These are phyloP conservation scores for Lichtheimia ramosa DNA, from an alignment of 371 early-diverging fungal genomes.

Conservation along the genomic window DNA sequence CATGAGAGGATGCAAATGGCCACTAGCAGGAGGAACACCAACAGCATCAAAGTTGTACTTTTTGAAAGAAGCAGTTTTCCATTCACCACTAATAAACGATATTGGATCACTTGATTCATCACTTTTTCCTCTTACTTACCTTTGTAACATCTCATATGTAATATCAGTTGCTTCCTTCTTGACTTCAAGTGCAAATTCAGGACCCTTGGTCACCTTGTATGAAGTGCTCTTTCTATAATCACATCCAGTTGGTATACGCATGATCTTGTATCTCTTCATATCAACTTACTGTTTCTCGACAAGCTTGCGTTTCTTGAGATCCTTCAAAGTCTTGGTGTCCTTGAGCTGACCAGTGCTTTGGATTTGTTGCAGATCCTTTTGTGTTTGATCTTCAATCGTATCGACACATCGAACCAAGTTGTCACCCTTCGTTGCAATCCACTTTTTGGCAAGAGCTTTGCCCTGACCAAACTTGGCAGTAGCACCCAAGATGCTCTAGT, in stretches of 20 bases:
- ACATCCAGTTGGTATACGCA: background rate
- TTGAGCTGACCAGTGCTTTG: constrained; percentile 61
- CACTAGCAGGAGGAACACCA: constrained; percentile 85
- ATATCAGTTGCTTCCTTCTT: constrained; percentile 94
- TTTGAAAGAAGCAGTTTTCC: constrained; percentile 94
- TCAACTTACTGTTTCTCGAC: constrained; percentile 68
- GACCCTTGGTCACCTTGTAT: constrained; percentile 89
- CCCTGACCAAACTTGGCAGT: constrained; percentile 92
- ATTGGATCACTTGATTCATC: constrained; percentile 18
- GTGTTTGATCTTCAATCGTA: constrained; percentile 83
- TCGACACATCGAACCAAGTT: constrained; percentile 75
- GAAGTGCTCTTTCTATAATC: constrained; percentile 73
- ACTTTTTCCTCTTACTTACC: constrained; percentile 31
- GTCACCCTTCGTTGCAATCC: constrained; percentile 85
- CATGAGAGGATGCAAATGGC: constrained; percentile 98
- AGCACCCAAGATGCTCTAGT: constrained; percentile 62
- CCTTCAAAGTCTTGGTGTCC: constrained; percentile 71
- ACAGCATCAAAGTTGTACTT: constrained; percentile 98
- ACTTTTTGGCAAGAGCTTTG: constrained; percentile 95
- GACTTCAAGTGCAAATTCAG: constrained; percentile 80
- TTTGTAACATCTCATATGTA: constrained; percentile 92
- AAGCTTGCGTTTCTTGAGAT: constrained; percentile 89
- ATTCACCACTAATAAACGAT: constrained; percentile 72
- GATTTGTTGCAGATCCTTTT: constrained; percentile 72
- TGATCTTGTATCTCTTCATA: background rate